A percentile compares a stretch with the other conserved stretches of the same genome.
Evolutionary conservation across 2,329 filamentous ascomycete species (phyloP).

Genomic region (Botrytis sinoallii): DNA sequence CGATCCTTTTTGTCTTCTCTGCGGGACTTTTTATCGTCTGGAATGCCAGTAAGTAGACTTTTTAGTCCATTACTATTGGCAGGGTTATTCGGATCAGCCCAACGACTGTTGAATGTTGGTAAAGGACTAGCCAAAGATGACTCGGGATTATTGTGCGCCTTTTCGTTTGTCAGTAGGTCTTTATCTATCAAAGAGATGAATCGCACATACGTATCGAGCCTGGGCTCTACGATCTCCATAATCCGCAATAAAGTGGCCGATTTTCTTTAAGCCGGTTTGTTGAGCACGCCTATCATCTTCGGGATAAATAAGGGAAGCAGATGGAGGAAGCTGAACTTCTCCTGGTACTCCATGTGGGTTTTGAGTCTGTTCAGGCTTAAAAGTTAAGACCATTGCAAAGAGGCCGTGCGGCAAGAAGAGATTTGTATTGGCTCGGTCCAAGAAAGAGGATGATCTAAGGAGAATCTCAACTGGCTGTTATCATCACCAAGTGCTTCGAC

Average conservation of each 20-base stretch:
- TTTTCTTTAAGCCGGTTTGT: conserved; percentile 34
- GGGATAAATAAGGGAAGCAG: neutral
- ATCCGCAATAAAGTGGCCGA: conserved; percentile 38
- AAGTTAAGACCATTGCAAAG: conserved; percentile 52
- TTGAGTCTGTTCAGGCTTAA: conserved; percentile 40
- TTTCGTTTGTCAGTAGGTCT: neutral
- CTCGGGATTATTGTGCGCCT: neutral
- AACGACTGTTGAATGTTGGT: conserved; percentile 5
- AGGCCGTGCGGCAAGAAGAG: conserved; percentile 55
- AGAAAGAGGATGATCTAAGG: conserved; percentile 45
- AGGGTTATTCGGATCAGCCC: conserved; percentile 10
- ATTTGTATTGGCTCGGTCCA: conserved; percentile 52
- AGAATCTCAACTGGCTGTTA: conserved; percentile 6
- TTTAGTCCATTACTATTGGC: conserved; percentile 6
- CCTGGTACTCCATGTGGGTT: neutral
- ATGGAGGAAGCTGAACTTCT: conserved; percentile 11
- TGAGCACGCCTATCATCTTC: neutral
- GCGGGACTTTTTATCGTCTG: neutral
- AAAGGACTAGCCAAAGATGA: neutral
- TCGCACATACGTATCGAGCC: conserved; percentile 18
- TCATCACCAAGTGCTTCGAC: neutral
- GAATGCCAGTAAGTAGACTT: conserved; percentile 8
- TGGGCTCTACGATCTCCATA: conserved; percentile 22
- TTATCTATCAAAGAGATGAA: neutral
- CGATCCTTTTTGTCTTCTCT: neutral